A percentile compares a stretch with the other conserved stretches of the same genome.
phyloP scores from a whole-genome alignment of 2,329 filamentous ascomycete species.

The Colletotrichum liriopes region DNA sequence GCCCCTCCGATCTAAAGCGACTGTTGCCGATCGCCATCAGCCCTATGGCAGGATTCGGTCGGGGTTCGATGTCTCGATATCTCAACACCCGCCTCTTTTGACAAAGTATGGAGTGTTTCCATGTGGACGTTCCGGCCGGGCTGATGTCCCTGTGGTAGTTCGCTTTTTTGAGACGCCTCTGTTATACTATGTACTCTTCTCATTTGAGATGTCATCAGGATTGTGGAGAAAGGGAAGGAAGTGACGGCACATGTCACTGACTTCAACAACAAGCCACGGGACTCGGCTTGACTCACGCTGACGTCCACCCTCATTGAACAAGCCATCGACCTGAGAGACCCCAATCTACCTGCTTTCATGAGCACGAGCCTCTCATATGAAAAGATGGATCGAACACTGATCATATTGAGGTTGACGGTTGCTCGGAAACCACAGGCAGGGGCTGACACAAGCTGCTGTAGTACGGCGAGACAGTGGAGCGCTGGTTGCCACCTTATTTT shows the following conservation, averaged over 20 bases:
- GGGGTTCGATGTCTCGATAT: slow-evolving; percentile 8
- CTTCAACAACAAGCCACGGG: background rate
- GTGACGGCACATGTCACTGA: background rate
- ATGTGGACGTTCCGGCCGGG: background rate
- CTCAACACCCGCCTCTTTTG: background rate
- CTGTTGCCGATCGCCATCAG: slow-evolving; percentile 11
- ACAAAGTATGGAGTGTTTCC: background rate
- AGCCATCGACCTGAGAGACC: background rate
- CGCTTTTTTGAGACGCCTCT: background rate
- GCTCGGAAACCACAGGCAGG: background rate
- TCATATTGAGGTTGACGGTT: background rate
- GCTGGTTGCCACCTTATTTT: background rate
- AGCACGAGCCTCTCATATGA: background rate
- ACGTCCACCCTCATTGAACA: background rate
- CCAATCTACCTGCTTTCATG: background rate
- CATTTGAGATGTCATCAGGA: background rate
- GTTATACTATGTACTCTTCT: background rate
- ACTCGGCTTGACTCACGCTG: background rate
- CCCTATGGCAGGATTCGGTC: background rate
- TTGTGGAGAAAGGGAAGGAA: background rate
- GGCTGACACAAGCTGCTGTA: background rate
- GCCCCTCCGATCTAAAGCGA: slow-evolving; percentile 11
- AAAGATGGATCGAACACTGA: background rate
- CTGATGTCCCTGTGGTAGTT: background rate
- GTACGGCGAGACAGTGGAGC: background rate